Percentiles rank a stretch among this genome's conserved stretches.
These are phyloP conservation scores for Penicillium sp. DNA, from an alignment of 2,329 filamentous ascomycete species.

Conservation along the genomic window DNA sequence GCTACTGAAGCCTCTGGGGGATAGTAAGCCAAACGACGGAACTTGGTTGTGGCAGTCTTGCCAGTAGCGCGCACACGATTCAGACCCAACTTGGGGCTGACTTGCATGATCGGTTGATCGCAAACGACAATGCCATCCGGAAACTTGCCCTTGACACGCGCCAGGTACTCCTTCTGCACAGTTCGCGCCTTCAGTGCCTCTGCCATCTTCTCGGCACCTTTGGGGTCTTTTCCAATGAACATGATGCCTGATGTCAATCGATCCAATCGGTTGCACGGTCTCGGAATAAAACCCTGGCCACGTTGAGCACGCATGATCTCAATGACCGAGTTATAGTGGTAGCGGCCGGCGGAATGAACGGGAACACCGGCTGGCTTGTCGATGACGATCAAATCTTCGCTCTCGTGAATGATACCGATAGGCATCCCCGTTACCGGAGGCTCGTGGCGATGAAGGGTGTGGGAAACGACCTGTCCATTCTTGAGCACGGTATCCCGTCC, in stretches of 20 bases:
- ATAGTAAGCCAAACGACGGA: slow-evolving; percentile 90
- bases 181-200: slow-evolving; percentile 74
- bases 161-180: slow-evolving; percentile 93
- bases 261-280: slow-evolving; percentile 90
- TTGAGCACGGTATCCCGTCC: slow-evolving; percentile 67
- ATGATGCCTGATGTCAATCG: slow-evolving; percentile 93
- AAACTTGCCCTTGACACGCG: slow-evolving; percentile 85
- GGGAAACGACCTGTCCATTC: slow-evolving; percentile 88
- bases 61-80: slow-evolving; percentile 94
- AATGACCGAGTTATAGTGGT: slow-evolving; percentile 91
- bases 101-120: slow-evolving; percentile 88
- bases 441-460: slow-evolving; percentile 93
- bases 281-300: slow-evolving; percentile 56
- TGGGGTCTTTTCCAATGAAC: slow-evolving; percentile 88
- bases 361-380: slow-evolving; percentile 95
- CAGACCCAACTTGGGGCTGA: slow-evolving; percentile 90
- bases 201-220: slow-evolving; percentile 74
- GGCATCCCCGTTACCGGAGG: slow-evolving; percentile 81
- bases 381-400: slow-evolving; percentile 90
- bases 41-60: slow-evolving; percentile 85
- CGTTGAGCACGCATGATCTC: slow-evolving; percentile 86
- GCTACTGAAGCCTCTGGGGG: slow-evolving; percentile 46
- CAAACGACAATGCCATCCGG: slow-evolving; percentile 89
- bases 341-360: slow-evolving; percentile 90
- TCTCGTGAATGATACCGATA: slow-evolving; percentile 83